Evolutionary conservation across 371 early-diverging fungal species (phyloP).

Genomic region (Mucor velutinosus): DNA sequence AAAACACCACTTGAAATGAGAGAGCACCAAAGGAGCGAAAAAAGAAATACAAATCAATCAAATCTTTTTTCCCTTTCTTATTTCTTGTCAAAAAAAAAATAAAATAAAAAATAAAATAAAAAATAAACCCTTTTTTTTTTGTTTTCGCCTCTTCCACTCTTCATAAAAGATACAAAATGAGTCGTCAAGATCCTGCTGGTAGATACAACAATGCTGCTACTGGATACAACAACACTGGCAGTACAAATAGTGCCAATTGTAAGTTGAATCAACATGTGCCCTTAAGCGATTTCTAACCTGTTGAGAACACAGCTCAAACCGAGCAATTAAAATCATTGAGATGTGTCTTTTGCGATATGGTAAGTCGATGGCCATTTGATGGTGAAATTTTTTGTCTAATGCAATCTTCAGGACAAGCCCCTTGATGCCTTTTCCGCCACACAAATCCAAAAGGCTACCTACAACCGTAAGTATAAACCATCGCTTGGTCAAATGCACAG

Average conservation of each 20-base stretch:
- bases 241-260: background rate
- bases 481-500: too few relatives aligned
- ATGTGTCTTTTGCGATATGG: slow-evolving; percentile 27
- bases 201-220: background rate
- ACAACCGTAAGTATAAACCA: slow-evolving; percentile 13
- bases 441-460: slow-evolving; percentile 24
- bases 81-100: too few relatives aligned
- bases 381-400: background rate
- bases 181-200: background rate
- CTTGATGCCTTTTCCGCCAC: slow-evolving; percentile 25
- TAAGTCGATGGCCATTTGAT: background rate
- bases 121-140: background rate
- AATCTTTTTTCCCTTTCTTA: too few relatives aligned
- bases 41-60: background rate
- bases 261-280: background rate
- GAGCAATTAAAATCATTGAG: slow-evolving; percentile 6
- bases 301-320: background rate
- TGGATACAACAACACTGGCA: background rate
- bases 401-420: slow-evolving; percentile 24
- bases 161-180: background rate
- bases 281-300: background rate
- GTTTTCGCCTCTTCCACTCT: background rate
- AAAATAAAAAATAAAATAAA: too few relatives aligned
- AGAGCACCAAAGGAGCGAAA: background rate
- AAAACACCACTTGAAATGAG: background rate